These are phyloP conservation scores for Fusarium armeniacum DNA, from an alignment of 2,329 filamentous ascomycete species.

Conservation along the genomic window DNA sequence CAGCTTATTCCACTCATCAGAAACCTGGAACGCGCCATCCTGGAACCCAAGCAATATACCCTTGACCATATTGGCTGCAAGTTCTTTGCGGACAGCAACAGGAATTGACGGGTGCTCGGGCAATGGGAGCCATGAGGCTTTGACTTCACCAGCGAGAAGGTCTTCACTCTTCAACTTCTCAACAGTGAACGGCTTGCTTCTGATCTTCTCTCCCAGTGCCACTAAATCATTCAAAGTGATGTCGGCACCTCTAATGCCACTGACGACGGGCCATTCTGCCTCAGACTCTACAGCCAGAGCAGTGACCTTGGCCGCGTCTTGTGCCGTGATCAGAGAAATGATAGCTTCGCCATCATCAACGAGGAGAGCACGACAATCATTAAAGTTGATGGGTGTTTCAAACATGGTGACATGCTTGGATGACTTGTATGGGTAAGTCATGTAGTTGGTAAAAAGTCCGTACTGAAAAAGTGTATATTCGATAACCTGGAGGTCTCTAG, in stretches of 20 bases:
- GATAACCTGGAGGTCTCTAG: constrained; percentile 57
- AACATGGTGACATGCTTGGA: constrained; percentile 60
- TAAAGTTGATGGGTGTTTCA: constrained; percentile 57
- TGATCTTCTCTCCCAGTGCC: constrained; percentile 57
- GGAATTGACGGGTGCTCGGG: constrained; percentile 40
- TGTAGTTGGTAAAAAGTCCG: constrained; percentile 68
- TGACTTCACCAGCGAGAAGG: constrained; percentile 39
- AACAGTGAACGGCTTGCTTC: constrained; percentile 45
- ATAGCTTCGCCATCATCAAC: constrained; percentile 60
- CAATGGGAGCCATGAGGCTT: constrained; percentile 46
- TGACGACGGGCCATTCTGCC: constrained; percentile 58
- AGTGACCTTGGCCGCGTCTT: constrained; percentile 60
- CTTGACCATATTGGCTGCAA: not conserved
- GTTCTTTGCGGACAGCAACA: constrained; percentile 32
- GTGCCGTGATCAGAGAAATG: constrained; percentile 60
- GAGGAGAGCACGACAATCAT: constrained; percentile 58
- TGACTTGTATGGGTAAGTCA: constrained; percentile 64
- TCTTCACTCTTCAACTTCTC: constrained; percentile 39
- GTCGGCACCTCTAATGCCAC: constrained; percentile 59
- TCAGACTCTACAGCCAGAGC: constrained; percentile 60
- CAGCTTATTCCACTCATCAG: constrained; percentile 60
- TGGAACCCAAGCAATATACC: constrained; percentile 27
- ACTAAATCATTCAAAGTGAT: constrained; percentile 57
- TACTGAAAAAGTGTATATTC: constrained; percentile 71
- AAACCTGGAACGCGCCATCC: constrained; percentile 52